Evolutionary conservation across 2,329 filamentous ascomycete species (phyloP).

Genomic region (Cladosporium oxysporum): DNA sequence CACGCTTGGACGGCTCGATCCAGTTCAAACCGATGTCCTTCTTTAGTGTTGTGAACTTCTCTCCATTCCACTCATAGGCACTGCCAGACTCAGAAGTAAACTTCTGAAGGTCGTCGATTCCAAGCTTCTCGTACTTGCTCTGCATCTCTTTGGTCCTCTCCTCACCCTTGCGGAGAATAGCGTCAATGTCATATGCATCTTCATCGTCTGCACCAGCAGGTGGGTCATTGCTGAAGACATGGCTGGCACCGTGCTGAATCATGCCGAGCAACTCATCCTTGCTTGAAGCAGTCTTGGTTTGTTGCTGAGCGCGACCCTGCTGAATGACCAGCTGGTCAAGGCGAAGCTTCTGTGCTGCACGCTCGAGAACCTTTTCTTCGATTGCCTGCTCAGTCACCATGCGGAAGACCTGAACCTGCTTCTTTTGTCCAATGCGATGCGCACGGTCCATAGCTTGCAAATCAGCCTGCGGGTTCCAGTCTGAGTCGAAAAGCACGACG

Average conservation of each 20-base stretch:
- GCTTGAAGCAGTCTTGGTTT: conserved; percentile 85
- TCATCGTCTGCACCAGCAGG: conserved; percentile 60
- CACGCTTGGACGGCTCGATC: conserved; percentile 98
- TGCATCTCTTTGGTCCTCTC: conserved; percentile 86
- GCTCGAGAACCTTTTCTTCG: conserved; percentile 95
- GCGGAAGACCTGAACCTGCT: conserved; percentile 94
- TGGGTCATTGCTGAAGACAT: conserved; percentile 71
- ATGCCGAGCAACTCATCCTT: conserved; percentile 96
- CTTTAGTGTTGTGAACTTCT: conserved; percentile 81
- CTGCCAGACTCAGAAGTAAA: conserved; percentile 82
- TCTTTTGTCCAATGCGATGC: conserved; percentile 97
- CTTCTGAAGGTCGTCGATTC: conserved; percentile 95
- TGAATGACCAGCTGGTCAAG: conserved; percentile 97
- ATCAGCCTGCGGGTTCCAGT: conserved; percentile 99
- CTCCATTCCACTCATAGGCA: conserved; percentile 98
- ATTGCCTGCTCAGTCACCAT: conserved; percentile 98
- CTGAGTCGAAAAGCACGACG: conserved; percentile 93
- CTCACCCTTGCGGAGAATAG: conserved; percentile 82
- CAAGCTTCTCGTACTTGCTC: conserved; percentile 92
- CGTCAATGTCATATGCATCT: conserved; percentile 88
- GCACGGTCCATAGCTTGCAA: conserved; percentile 98
- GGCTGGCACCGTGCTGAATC: conserved; percentile 98
- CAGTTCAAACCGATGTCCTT: conserved; percentile 91
- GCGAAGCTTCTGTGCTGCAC: conserved; percentile 93
- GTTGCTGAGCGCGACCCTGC: conserved; percentile 89